Evolutionary conservation across 805 yeast genomes (phyloP), one percentile per base, ranked within the genome.

Genomic region (Saccharomycopsis amapae): DNA sequence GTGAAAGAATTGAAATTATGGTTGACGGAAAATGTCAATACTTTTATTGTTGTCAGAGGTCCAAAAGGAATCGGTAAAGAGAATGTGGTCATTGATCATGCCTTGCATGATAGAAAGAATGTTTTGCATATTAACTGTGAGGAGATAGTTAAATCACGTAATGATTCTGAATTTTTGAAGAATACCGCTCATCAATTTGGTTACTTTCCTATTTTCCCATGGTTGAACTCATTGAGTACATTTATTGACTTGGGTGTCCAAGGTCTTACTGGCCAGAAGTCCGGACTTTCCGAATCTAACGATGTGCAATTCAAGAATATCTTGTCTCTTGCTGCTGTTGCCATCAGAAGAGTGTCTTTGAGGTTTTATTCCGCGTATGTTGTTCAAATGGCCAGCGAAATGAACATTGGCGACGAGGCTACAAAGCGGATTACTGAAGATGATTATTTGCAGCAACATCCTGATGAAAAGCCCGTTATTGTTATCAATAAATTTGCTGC

Each of bases 51-150:
- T 2, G 79, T 93, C 2, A 77, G 81, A 51, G 98, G 98, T 10
- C 97, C 98, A 4, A 74, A 86, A 53, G 98, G 98, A 4, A 79
- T 95, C n/a, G 98, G 97, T 19, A 90, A 93, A 56, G 75, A 79
- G 49, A 90, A 80, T 49, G 65, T 87, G 49, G 88, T 90, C 3
- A 64, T 81, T 58, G 78, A 78, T 37, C 78, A 81, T 56, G 79
- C 83, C 1, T 67, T 86, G 38, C 65, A 69, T 40, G 76, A 70
- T 24, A 75, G 88, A 42, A 68, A 71, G 1, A 80, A 81, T 50
- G 73, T 81, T 3, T 67, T 88, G 33, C 71, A 76, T 48, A 62
- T 93, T 38, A 94, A 90, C 62, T 90, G 97, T 67, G 94, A 84
- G 46, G 68, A 68, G 33, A 64, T 93, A 45, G 71, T 76, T 18